Evolutionary conservation across 2,329 filamentous ascomycete genomes (phyloP).

Genomic region (Aureobasidium sp.): DNA sequence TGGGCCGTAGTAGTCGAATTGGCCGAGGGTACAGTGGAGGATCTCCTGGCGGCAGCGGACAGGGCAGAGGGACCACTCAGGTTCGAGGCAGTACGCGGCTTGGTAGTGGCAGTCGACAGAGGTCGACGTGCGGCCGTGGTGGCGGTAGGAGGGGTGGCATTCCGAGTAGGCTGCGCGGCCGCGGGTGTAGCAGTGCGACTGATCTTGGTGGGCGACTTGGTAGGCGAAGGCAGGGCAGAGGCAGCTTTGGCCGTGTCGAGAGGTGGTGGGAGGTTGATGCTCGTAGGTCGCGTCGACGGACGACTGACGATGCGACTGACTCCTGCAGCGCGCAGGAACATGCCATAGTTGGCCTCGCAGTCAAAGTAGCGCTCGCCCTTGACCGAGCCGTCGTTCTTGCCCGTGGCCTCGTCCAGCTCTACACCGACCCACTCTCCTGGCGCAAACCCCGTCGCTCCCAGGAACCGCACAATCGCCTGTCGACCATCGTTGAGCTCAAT

Average conservation of each 20-base stretch:
- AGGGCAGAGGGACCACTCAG: conserved; percentile 44
- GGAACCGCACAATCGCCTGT: conserved; percentile 69
- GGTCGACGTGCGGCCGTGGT: conserved; percentile 20
- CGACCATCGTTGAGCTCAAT: conserved; percentile 75
- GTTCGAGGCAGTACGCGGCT: conserved; percentile 42
- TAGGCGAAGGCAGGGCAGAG: conserved; percentile 39
- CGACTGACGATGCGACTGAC: conserved; percentile 45
- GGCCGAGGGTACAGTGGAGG: conserved; percentile 24
- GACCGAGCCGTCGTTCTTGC: conserved; percentile 92
- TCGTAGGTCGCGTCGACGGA: background rate
- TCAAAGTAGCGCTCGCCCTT: conserved; percentile 84
- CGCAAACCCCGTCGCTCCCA: conserved; percentile 73
- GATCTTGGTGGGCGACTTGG: conserved; percentile 74
- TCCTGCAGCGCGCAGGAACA: conserved; percentile 75
- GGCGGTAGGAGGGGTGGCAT: conserved; percentile 36
- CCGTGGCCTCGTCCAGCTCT: conserved; percentile 71
- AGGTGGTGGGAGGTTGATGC: background rate
- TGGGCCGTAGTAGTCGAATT: conserved; percentile 30
- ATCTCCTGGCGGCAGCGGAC: conserved; percentile 22
- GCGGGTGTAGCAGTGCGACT: conserved; percentile 54
- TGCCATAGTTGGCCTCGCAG: conserved; percentile 62
- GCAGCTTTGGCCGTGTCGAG: background rate
- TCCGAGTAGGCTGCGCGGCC: conserved; percentile 28
- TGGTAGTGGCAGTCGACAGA: conserved; percentile 36
- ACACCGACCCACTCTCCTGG: conserved; percentile 83